These are phyloP conservation scores for Magnaporthiopsis incrustans DNA, from an alignment of 2,329 filamentous ascomycete genomes.

Conservation along the genomic window DNA sequence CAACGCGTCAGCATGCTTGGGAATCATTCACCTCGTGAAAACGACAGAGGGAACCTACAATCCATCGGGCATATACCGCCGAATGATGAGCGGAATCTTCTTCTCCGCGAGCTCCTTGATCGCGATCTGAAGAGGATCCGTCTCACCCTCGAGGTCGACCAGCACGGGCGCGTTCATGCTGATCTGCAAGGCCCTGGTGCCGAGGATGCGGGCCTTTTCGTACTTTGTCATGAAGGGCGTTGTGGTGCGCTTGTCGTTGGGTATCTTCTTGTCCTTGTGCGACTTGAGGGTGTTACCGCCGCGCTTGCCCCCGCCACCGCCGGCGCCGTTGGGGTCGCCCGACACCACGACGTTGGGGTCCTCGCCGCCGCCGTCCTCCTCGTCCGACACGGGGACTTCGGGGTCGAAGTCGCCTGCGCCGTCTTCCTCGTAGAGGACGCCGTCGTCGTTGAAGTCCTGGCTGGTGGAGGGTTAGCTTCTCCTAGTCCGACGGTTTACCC, in stretches of 20 bases:
- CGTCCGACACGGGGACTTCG: slow-evolving; percentile 45
- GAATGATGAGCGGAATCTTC: slow-evolving; percentile 94
- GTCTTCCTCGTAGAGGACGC: slow-evolving; percentile 63
- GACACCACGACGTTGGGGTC: slow-evolving; percentile 50
- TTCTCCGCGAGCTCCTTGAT: slow-evolving; percentile 97
- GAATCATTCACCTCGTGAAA: neutral
- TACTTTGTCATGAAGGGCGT: slow-evolving; percentile 99
- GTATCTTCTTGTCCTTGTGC: slow-evolving; percentile 77
- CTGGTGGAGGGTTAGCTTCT: neutral
- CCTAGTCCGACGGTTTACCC: no score
- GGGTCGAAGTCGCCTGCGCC: slow-evolving; percentile 53
- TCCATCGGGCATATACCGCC: slow-evolving; percentile 93
- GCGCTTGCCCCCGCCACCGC: slow-evolving; percentile 27
- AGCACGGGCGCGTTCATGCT: slow-evolving; percentile 97
- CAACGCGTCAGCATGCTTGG: neutral
- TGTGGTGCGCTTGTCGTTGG: slow-evolving; percentile 78
- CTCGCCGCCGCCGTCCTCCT: slow-evolving; percentile 39
- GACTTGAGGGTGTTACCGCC: slow-evolving; percentile 39
- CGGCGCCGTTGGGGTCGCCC: slow-evolving; percentile 51
- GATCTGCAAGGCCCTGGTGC: slow-evolving; percentile 89
- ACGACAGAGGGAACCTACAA: slow-evolving; percentile 52
- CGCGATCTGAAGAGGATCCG: slow-evolving; percentile 93
- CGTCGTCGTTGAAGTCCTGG: slow-evolving; percentile 4
- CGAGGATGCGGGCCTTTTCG: slow-evolving; percentile 86
- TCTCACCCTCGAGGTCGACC: slow-evolving; percentile 95